Percentiles rank a stretch among this genome's conserved stretches.
Evolutionary conservation across 2,329 filamentous ascomycete species (phyloP).

Genomic region (Aspergillus cejpii): DNA sequence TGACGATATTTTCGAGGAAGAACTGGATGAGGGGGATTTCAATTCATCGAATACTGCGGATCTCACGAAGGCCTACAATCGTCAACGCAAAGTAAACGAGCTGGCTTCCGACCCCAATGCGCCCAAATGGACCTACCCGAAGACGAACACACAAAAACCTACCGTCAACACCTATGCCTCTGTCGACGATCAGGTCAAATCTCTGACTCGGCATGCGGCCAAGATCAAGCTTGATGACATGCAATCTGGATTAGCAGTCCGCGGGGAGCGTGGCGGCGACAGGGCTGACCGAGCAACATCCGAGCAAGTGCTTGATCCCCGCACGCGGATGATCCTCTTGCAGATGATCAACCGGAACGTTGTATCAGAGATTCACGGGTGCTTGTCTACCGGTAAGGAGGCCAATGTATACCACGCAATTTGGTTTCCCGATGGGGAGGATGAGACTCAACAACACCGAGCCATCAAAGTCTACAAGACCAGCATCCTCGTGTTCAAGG

Average conservation of each 20-base stretch:
- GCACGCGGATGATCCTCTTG: slow-evolving; percentile 89
- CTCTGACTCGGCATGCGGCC: slow-evolving; percentile 74
- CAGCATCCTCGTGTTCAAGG: slow-evolving; percentile 94
- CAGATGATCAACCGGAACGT: slow-evolving; percentile 92
- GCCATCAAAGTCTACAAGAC: slow-evolving; percentile 99
- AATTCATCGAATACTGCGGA: slow-evolving; percentile 56
- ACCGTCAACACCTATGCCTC: slow-evolving; percentile 70
- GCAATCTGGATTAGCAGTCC: slow-evolving; percentile 48
- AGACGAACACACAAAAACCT: slow-evolving; percentile 71
- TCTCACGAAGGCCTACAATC: slow-evolving; percentile 81
- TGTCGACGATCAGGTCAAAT: slow-evolving; percentile 80
- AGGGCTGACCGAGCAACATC: slow-evolving; percentile 89
- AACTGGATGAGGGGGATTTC: slow-evolving; percentile 50
- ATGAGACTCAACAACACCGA: slow-evolving; percentile 55
- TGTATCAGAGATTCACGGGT: slow-evolving; percentile 87
- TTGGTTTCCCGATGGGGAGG: slow-evolving; percentile 48
- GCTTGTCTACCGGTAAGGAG: slow-evolving; percentile 93
- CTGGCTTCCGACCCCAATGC: slow-evolving; percentile 41
- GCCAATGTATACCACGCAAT: slow-evolving; percentile 96
- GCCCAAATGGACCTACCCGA: slow-evolving; percentile 55
- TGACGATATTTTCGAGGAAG: slow-evolving; percentile 53
- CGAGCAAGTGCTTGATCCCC: slow-evolving; percentile 88
- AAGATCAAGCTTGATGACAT: slow-evolving; percentile 73
- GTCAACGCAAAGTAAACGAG: slow-evolving; percentile 64
- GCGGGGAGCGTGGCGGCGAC: slow-evolving; percentile 50